Percentiles rank a stretch among this genome's conserved stretches.
These are phyloP conservation scores for Exobasidium rhododendri DNA, from an alignment of 1,284 basidiomycete species.

Conservation along the genomic window DNA sequence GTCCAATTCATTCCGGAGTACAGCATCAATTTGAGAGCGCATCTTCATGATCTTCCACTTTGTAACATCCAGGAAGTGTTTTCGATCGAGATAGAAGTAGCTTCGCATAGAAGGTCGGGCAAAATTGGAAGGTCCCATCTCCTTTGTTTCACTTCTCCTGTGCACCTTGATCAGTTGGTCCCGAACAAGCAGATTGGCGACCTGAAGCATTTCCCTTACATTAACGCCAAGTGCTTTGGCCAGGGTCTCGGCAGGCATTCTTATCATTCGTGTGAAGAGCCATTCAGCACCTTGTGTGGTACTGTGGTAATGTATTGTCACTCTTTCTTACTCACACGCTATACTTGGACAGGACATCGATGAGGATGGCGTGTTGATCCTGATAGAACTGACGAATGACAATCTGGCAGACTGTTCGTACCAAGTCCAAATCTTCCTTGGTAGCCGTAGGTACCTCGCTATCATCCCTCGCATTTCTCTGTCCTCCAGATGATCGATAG, in stretches of 20 bases:
- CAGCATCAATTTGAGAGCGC: constrained; percentile 80
- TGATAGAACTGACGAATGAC: constrained; percentile 93
- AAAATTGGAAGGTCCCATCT: not conserved
- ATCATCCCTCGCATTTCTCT: not conserved
- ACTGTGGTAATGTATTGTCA: not conserved
- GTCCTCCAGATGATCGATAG: not conserved
- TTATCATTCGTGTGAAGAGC: no score
- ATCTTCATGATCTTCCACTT: constrained; percentile 98
- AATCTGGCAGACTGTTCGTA: constrained; percentile 71
- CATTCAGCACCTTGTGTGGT: no score
- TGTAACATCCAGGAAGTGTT: constrained; percentile 90
- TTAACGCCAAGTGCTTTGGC: constrained; percentile 81
- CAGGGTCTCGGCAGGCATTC: constrained; percentile 80
- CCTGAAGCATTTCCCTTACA: constrained; percentile 87
- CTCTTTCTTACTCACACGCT: constrained; percentile 71
- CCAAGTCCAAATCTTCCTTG: constrained; percentile 39
- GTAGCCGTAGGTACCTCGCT: constrained; percentile 21
- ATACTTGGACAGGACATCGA: constrained; percentile 87
- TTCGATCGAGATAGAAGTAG: constrained; percentile 96
- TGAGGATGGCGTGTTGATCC: constrained; percentile 79
- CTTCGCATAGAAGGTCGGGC: not conserved
- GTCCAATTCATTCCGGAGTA: constrained; percentile 62
- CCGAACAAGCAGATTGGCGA: constrained; percentile 78
- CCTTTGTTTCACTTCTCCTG: not conserved
- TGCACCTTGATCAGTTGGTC: constrained; percentile 64